Evolutionary conservation across 1,284 basidiomycete genomes (phyloP).

Genomic region (Sphaerobolus stellatus): DNA sequence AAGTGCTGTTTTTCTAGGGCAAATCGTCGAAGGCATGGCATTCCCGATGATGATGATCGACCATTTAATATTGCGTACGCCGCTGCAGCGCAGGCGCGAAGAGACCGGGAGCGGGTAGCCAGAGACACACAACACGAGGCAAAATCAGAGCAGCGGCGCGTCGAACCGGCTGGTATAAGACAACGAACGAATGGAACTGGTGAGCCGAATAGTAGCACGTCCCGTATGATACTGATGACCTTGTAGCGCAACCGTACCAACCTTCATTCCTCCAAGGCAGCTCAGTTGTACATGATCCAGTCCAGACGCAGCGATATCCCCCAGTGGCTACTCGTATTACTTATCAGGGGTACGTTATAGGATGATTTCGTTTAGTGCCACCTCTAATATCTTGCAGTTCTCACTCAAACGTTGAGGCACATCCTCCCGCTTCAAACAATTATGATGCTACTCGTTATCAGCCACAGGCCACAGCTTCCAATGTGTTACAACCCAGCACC

Average conservation of each 20-base stretch:
- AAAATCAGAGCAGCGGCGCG: not conserved
- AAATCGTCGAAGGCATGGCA: constrained; percentile 71
- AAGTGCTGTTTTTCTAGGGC: constrained; percentile 32
- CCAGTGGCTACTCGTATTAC: not conserved
- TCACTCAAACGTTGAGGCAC: too few species aligned
- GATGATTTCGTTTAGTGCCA: too few species aligned
- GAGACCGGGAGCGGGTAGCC: constrained; percentile 36
- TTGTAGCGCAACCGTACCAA: not conserved
- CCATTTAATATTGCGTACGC: constrained; percentile 79
- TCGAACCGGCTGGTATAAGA: not conserved
- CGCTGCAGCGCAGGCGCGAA: constrained; percentile 42
- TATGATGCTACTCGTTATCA: constrained; percentile 5
- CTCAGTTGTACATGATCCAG: not conserved
- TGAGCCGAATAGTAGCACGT: not conserved
- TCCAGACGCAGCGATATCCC: not conserved
- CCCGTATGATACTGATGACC: too few species aligned
- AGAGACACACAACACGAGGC: not conserved
- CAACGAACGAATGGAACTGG: constrained; percentile 6
- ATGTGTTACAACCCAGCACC: not conserved
- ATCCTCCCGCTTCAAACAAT: not conserved
- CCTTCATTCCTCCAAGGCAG: not conserved
- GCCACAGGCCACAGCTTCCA: not conserved
- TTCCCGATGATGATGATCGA: constrained; percentile 74
- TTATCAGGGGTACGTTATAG: too few species aligned
- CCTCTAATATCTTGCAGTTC: too few species aligned